Percentiles rank a stretch among this genome's conserved stretches.
phyloP scores from a whole-genome alignment of 1,284 basidiomycete genomes.

The Moesziomyces sp. region DNA sequence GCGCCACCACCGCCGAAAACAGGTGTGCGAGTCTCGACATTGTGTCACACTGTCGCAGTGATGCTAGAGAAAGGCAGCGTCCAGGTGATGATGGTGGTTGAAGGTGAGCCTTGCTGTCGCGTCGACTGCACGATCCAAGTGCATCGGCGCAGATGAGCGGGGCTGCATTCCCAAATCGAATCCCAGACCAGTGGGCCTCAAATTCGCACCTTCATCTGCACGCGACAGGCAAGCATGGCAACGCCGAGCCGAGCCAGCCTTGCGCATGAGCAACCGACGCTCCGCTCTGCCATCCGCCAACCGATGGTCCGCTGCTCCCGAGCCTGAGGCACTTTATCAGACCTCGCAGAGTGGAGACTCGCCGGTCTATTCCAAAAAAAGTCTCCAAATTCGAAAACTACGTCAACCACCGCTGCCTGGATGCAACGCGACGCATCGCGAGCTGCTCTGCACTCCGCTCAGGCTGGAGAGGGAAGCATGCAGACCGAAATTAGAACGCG shows the following conservation, averaged over 20 bases:
- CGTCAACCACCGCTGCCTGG: background rate
- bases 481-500: no score
- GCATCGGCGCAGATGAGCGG: background rate
- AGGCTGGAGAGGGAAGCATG: no score
- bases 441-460: no score
- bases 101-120: no score
- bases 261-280: background rate
- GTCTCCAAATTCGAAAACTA: background rate
- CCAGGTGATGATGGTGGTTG: background rate
- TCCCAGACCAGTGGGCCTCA: background rate
- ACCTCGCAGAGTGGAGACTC: no score
- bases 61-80: no score
- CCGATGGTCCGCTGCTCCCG: background rate
- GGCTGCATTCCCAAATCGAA: background rate
- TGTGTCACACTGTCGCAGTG: background rate
- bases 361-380: background rate
- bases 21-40: constrained; percentile 12
- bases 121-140: background rate
- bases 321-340: background rate
- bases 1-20: constrained; percentile 11
- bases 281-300: no score
- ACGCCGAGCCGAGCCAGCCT: background rate
- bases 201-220: background rate
- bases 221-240: background rate
- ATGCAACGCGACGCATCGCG: no score